phyloP scores from a whole-genome alignment of 139 green algal species.

The Tetradesmus obliquus region DNA sequence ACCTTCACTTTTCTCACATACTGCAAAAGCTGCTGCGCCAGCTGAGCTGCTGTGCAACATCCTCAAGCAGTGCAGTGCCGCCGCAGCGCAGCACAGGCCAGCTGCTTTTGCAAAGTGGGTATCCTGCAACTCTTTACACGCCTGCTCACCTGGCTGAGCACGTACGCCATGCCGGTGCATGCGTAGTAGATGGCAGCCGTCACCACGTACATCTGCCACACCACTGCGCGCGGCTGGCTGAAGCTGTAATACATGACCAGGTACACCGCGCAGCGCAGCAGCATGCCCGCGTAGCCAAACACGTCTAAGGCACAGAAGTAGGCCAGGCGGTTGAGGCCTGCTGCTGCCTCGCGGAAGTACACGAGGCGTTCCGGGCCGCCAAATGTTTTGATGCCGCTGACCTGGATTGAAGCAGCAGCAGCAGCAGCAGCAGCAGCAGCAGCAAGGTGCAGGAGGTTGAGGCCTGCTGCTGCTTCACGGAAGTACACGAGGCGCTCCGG shows the following conservation, averaged over 20 bases:
- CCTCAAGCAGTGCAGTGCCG: neutral
- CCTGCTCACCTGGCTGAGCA: constrained; percentile 42
- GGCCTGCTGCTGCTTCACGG: constrained; percentile 61
- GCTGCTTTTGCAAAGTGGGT: too few species aligned
- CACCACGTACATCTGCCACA: constrained; percentile 74
- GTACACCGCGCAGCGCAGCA: constrained; percentile 59
- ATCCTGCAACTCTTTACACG: too few species aligned
- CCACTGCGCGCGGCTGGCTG: constrained; percentile 52
- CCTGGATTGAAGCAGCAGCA: constrained; percentile 19
- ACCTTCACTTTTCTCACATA: too few species aligned
- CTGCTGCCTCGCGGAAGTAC: constrained; percentile 62
- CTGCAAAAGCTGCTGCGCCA: too few species aligned
- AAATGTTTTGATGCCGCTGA: constrained; percentile 65
- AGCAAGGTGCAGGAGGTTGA: constrained; percentile 26
- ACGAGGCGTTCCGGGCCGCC: constrained; percentile 39
- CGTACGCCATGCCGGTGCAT: constrained; percentile 64
- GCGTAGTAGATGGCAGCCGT: constrained; percentile 58
- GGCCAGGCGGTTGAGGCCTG: constrained; percentile 59
- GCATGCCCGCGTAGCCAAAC: constrained; percentile 26
- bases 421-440: neutral
- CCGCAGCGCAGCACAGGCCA: too few species aligned
- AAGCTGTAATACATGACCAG: constrained; percentile 64
- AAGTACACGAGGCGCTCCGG: constrained; percentile 51
- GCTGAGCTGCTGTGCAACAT: neutral
- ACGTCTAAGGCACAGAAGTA: constrained; percentile 67